Conservation (phyloP, 1,139 yeast genomes). For the Zygoascus hellenicus region DNA sequence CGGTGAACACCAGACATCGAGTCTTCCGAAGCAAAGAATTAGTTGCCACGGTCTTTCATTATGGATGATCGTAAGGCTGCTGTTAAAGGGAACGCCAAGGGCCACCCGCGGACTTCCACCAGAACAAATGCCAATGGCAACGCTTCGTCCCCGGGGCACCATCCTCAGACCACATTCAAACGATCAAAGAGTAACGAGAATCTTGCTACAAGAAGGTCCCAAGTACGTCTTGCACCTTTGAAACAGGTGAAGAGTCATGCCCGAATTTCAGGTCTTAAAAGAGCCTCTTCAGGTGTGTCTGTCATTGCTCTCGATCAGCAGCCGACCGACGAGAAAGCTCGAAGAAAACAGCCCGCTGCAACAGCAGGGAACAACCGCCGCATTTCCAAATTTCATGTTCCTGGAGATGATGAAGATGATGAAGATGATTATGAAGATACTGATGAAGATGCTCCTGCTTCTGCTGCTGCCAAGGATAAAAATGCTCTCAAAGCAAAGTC, state of each 20-base stretch:
- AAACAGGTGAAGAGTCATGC: constrained; percentile 23
- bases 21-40: too few species aligned
- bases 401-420: constrained; percentile 34
- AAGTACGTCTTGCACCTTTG: constrained; percentile 11
- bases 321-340: constrained; percentile 1
- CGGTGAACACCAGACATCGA: too few species aligned
- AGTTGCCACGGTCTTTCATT: not conserved
- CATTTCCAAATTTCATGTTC: constrained; percentile 9
- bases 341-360: not conserved
- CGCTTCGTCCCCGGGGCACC: constrained; percentile 3
- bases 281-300: constrained; percentile 18
- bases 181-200: constrained; percentile 12
- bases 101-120: constrained; percentile 1
- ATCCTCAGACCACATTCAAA: constrained; percentile 7
- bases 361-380: not conserved
- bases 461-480: not conserved
- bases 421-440: constrained; percentile 27
- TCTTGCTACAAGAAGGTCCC: constrained; percentile 10
- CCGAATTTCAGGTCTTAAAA: constrained; percentile 17
- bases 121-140: not conserved
- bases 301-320: constrained; percentile 1
- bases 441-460: constrained; percentile 12
- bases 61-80: constrained; percentile 2
- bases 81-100: not conserved
- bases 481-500: not conserved